Conservation (phyloP, 768 basidiomycete species). For the Auricularia heimuer region DNA sequence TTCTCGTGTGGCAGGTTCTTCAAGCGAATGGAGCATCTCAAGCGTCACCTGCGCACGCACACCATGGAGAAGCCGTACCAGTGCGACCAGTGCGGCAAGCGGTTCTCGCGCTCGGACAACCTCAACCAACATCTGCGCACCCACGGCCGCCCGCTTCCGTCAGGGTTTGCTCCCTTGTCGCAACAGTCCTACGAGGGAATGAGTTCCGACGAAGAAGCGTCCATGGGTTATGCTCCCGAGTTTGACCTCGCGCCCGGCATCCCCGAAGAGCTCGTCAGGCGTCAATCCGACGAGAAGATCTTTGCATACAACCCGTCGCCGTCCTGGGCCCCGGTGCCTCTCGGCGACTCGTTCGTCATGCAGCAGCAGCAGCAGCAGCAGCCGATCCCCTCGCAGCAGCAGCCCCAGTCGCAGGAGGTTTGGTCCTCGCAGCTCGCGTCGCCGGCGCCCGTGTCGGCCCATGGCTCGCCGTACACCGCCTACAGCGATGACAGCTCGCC, state of each 20-base stretch:
- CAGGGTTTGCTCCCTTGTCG: background rate
- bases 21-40: slow-evolving; percentile 88
- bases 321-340: background rate
- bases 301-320: background rate
- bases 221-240: background rate
- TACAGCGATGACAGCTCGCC: background rate
- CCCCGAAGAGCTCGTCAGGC: background rate
- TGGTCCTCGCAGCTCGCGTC: background rate
- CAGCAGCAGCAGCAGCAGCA: background rate
- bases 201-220: background rate
- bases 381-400: background rate
- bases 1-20: slow-evolving; percentile 77
- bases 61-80: slow-evolving; percentile 80
- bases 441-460: background rate
- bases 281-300: background rate
- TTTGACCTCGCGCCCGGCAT: background rate
- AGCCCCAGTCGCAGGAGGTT: background rate
- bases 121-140: slow-evolving; percentile 79
- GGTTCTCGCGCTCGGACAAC: slow-evolving; percentile 84
- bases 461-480: background rate
- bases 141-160: slow-evolving; percentile 38
- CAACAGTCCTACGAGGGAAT: background rate
- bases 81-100: slow-evolving; percentile 66
- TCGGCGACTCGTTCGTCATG: background rate
- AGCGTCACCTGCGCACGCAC: slow-evolving; percentile 79